These are phyloP conservation scores for Babesia caballi DNA, from an alignment of 169 alveolate genomes.

Conservation along the genomic window DNA sequence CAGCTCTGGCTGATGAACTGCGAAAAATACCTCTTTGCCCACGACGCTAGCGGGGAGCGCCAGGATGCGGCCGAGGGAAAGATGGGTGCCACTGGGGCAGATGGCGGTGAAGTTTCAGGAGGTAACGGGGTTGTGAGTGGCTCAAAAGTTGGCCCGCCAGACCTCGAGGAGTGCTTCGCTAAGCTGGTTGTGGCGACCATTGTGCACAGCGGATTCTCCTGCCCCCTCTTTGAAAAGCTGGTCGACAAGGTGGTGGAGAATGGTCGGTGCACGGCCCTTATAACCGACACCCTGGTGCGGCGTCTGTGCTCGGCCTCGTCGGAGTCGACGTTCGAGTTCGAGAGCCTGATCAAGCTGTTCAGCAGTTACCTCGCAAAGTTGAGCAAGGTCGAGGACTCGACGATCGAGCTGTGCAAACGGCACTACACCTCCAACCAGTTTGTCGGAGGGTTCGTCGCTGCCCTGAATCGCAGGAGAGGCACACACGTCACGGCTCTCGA, in stretches of 20 bases:
- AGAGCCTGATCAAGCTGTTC: background rate
- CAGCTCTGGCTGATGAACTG: conserved; percentile 7
- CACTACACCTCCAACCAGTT: conserved; percentile 10
- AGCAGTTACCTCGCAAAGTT: background rate
- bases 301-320: background rate
- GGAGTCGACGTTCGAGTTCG: background rate
- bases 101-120: background rate
- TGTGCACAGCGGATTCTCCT: background rate
- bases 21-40: background rate
- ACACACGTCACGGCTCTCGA: background rate
- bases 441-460: conserved; percentile 11
- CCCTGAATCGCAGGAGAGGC: background rate
- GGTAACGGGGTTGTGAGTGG: background rate
- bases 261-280: background rate
- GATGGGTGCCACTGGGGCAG: background rate
- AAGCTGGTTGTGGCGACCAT: conserved; percentile 5
- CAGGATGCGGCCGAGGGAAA: background rate
- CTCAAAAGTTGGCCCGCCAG: background rate
- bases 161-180: background rate
- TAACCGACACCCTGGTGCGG: background rate
- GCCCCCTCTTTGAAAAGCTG: background rate
- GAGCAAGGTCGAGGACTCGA: background rate
- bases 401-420: background rate
- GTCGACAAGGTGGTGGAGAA: background rate
- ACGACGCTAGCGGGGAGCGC: background rate